These are phyloP conservation scores for Suillus tomentosus DNA, from an alignment of 768 basidiomycete species.

Conservation along the genomic window DNA sequence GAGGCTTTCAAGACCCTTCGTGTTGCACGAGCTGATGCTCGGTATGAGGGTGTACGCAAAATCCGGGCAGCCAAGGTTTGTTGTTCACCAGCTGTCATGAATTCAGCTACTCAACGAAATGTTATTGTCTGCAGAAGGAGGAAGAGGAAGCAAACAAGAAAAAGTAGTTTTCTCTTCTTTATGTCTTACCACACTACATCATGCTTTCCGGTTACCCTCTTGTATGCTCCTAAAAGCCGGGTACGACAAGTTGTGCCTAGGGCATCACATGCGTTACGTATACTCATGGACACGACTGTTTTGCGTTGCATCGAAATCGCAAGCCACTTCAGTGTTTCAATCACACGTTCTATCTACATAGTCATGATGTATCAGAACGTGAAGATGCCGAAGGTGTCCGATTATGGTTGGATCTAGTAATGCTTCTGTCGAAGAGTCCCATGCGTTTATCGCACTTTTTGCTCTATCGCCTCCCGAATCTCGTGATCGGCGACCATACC, in stretches of 20 bases:
- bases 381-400: conserved; percentile 19
- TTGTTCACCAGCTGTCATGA: conserved; percentile 14
- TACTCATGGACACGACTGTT: conserved; percentile 24
- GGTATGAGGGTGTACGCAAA: conserved; percentile 89
- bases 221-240: conserved; percentile 42
- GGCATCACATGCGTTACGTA: conserved; percentile 37
- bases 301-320: conserved; percentile 18
- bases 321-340: conserved; percentile 22
- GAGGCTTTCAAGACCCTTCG: conserved; percentile 90
- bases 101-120: conserved; percentile 20
- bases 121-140: conserved; percentile 58
- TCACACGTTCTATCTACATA: background rate
- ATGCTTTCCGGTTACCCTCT: conserved; percentile 21
- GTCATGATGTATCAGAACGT: conserved; percentile 7
- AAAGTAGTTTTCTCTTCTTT: conserved; percentile 53
- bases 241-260: conserved; percentile 23
- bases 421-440: background rate
- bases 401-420: conserved; percentile 2
- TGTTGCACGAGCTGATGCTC: conserved; percentile 73
- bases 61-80: conserved; percentile 81
- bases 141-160: conserved; percentile 93
- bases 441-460: conserved; percentile 34
- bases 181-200: conserved; percentile 26
- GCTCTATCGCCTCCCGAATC: conserved; percentile 61
- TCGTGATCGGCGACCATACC: conserved; percentile 80